These are phyloP conservation scores for Venturia aucupariae DNA, from an alignment of 2,329 filamentous ascomycete genomes.

Conservation along the genomic window DNA sequence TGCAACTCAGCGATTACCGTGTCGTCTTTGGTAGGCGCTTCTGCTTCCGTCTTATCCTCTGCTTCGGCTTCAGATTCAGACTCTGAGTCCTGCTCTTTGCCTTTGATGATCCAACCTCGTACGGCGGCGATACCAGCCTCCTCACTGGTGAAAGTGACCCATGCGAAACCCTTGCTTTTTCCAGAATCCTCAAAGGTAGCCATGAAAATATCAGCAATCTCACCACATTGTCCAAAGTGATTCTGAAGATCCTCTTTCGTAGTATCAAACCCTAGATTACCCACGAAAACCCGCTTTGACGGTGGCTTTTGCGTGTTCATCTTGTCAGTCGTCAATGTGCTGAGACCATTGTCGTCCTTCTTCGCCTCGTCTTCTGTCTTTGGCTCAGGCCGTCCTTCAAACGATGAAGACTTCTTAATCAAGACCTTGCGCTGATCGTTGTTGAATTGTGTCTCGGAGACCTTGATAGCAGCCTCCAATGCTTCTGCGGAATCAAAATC, in stretches of 20 bases:
- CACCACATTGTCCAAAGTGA: constrained; percentile 79
- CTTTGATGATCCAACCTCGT: constrained; percentile 68
- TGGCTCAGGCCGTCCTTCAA: constrained; percentile 69
- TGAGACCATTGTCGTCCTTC: neutral
- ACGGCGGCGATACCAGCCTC: constrained; percentile 68
- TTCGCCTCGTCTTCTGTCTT: constrained; percentile 21
- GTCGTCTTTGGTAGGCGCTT: constrained; percentile 30
- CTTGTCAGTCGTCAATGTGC: constrained; percentile 24
- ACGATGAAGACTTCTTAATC: constrained; percentile 88
- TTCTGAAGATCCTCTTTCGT: constrained; percentile 68
- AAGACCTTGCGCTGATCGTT: constrained; percentile 61
- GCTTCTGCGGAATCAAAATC: constrained; percentile 67
- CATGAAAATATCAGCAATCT: constrained; percentile 73
- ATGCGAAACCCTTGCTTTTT: constrained; percentile 96
- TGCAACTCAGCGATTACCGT: constrained; percentile 23
- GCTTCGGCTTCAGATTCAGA: constrained; percentile 44
- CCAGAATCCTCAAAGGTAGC: constrained; percentile 94
- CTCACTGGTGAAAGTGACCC: constrained; percentile 81
- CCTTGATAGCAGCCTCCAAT: constrained; percentile 66
- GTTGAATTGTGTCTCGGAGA: constrained; percentile 73
- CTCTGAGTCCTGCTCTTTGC: constrained; percentile 49
- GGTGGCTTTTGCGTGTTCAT: constrained; percentile 47
- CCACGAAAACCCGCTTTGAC: constrained; percentile 77
- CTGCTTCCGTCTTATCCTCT: constrained; percentile 47
- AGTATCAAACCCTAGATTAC: constrained; percentile 41